phyloP scores from a whole-genome alignment of 805 yeast genomes.

The Teunomyces funiuensis region DNA sequence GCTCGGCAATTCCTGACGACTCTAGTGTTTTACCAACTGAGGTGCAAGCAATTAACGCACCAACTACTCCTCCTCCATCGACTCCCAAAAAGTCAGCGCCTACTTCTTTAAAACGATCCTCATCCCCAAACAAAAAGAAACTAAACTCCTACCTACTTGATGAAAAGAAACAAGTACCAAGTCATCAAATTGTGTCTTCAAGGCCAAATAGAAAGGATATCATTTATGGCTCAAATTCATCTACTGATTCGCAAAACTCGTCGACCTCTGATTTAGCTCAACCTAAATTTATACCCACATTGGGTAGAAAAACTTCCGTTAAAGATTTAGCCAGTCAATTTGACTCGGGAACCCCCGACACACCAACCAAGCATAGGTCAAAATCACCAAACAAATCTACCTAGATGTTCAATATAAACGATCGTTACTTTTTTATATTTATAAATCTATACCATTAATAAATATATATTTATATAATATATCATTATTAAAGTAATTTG shows the following conservation, averaged over 20 bases:
- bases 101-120: conserved; percentile 31
- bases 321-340: conserved; percentile 32
- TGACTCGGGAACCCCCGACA: conserved; percentile 19
- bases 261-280: conserved; percentile 21
- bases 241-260: conserved; percentile 10
- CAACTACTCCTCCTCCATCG: conserved; percentile 20
- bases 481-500: conserved; percentile 46
- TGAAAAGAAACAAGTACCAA: conserved; percentile 8
- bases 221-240: conserved; percentile 14
- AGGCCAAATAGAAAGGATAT: conserved; percentile 27
- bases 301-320: conserved; percentile 33
- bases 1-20: neutral
- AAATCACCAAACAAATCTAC: conserved; percentile 15
- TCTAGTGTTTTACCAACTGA: conserved; percentile 2
- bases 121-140: conserved; percentile 41
- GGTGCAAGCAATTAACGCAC: neutral
- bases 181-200: conserved; percentile 21
- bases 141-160: conserved; percentile 18
- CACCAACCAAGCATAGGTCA: conserved; percentile 13
- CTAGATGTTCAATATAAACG: neutral
- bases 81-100: conserved; percentile 15
- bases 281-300: conserved; percentile 27
- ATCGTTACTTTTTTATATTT: neutral
- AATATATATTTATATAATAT: too few relatives aligned
- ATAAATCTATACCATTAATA: neutral